Evolutionary conservation across 345 rosid species (phyloP).

Genomic region (Melastoma malabathricum): DNA sequence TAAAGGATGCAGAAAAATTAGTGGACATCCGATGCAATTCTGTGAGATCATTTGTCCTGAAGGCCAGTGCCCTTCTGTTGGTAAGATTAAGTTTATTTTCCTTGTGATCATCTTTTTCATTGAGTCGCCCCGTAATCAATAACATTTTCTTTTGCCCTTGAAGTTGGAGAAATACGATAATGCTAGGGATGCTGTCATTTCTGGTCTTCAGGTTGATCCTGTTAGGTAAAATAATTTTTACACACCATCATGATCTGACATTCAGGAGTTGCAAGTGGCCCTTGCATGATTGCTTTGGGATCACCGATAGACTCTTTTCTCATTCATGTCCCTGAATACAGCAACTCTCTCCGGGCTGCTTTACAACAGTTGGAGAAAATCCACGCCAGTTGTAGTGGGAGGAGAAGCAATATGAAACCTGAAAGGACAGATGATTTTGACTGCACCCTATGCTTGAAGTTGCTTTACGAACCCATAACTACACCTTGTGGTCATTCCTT

Average conservation of each 20-base stretch:
- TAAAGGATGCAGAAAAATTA: conserved; percentile 88
- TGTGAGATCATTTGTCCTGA: conserved; percentile 41
- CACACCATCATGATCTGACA: too few relatives aligned
- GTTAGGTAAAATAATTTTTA: conserved; percentile 25
- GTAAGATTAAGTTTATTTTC: conserved; percentile 21
- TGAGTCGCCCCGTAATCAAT: background rate
- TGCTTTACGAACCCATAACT: conserved; percentile 76
- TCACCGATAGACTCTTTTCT: too few relatives aligned
- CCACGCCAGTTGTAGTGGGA: conserved; percentile 18
- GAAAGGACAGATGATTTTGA: conserved; percentile 79
- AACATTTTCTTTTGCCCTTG: conserved; percentile 7
- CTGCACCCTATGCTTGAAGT: conserved; percentile 83
- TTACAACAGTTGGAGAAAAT: conserved; percentile 50
- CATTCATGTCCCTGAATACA: conserved; percentile 17
- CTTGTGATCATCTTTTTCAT: background rate
- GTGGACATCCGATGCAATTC: conserved; percentile 35
- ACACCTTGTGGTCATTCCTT: conserved; percentile 97
- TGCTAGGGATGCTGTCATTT: conserved; percentile 60
- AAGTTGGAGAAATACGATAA: conserved; percentile 84
- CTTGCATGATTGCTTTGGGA: too few relatives aligned
- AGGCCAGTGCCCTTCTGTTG: conserved; percentile 64
- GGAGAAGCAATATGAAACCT: conserved; percentile 29
- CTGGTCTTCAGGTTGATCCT: conserved; percentile 90
- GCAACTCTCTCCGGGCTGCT: conserved; percentile 62
- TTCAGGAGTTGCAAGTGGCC: background rate